Evolutionary conservation across 306 rosid genomes (phyloP), one percentile per base, ranked within the genome.

Genomic region (Begonia peltatifolia): DNA sequence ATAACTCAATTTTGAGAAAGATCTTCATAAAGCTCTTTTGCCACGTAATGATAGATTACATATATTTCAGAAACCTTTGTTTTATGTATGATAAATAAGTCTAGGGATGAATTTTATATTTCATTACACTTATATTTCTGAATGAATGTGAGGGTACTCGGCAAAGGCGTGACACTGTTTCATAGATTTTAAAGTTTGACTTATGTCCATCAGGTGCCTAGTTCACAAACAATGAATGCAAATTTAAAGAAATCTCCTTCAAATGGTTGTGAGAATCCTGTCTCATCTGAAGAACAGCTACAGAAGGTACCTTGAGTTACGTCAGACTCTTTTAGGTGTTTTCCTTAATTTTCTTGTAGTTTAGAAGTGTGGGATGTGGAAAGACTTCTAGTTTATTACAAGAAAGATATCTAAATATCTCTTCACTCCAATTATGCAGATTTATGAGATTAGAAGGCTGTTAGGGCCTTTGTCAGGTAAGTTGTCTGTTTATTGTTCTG

Each of bases 401-500:
- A 30, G 38, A 30, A 30, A 30, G 38, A 30, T 30, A 30, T 30
- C 38, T 30, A 5, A 30, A 30, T 30, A 30, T 64, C 42, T 11
- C 12, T 22, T 23, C 9, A 53, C 42, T 41, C 23, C 16, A 53
- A 46, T 55, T 60, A 30, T 30, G 38, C 78, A 87, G 87, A 65
- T 83, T 42, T 53, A 52, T 65, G 96, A 87, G 65, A 72, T 76
- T 17, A 71, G 59, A 66, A 74, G 66, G 64, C 59, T 83, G 66
- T 58, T 83, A 22, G 96, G 96, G 68, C 78, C 87, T 57, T 55
- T 83, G 66, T 67, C 62, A 7, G 78, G 72, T 12, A 75, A 72
- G 80, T 68, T 76, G 63, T 77, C 93, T 36, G 36, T 20, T 38
- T 41, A 65, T 12, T 73, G 79, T 67, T 80, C 81, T 5, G 76